Evolutionary conservation across 495 filamentous ascomycete genomes (phyloP).

Genomic region (Aspergillus egyptiacus): DNA sequence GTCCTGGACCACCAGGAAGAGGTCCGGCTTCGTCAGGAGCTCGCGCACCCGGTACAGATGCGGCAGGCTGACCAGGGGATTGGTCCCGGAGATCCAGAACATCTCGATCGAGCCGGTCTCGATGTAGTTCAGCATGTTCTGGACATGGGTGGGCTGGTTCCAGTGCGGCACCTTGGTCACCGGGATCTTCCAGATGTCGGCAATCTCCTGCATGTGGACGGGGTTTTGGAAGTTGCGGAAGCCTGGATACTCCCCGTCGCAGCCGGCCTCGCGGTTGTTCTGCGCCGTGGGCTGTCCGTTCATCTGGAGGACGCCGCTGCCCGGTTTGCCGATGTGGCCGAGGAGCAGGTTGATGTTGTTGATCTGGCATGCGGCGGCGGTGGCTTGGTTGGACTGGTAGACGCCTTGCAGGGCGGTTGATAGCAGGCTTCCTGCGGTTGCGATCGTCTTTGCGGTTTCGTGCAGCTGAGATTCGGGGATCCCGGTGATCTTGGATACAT

Average conservation of each 20-base stretch:
- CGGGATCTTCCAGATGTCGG: conserved; percentile 5
- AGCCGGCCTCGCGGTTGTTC: conserved; percentile 5
- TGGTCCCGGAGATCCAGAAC: conserved; percentile 6
- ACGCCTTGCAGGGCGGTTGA: conserved; percentile 8
- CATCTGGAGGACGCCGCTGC: conserved; percentile 5
- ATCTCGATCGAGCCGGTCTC: conserved; percentile 1
- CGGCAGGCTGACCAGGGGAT: conserved; percentile 8
- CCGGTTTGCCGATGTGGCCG: conserved; percentile 1
- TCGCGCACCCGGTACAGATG: conserved; percentile 2
- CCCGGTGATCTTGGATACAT: conserved; percentile 1
- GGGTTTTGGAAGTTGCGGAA: conserved; percentile 8
- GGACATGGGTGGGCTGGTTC: conserved; percentile 3
- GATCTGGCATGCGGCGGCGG: conserved; percentile 5
- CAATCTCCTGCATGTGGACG: conserved; percentile 4
- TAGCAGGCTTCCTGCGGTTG: not conserved
- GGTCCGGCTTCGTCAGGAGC: not conserved
- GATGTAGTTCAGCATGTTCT: conserved; percentile 7
- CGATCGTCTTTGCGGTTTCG: not conserved
- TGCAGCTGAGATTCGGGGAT: not conserved
- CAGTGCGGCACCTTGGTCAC: conserved; percentile 1
- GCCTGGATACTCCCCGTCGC: conserved; percentile 7
- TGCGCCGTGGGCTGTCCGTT: conserved; percentile 8
- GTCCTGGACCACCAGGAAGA: conserved; percentile 2
- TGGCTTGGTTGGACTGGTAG: conserved; percentile 9
- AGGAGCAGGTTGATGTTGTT: conserved; percentile 9